phyloP scores from a whole-genome alignment of 139 green algal species.

The Trebouxia sp. region DNA sequence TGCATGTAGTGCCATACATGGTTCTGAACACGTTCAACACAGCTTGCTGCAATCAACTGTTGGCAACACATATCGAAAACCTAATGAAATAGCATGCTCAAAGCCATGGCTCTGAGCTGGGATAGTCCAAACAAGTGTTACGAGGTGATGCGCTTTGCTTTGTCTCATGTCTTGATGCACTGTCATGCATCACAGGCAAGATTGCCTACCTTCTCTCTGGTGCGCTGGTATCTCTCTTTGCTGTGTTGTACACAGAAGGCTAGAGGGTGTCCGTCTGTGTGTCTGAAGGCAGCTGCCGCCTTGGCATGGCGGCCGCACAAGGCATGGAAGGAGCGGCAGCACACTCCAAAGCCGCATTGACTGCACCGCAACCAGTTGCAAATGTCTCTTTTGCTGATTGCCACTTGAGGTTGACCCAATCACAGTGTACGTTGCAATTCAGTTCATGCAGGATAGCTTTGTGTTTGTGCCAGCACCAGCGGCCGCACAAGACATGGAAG shows the following conservation, averaged over 20 bases:
- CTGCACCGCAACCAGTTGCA: slow-evolving; percentile 25
- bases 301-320: slow-evolving; percentile 33
- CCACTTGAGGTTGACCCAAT: too few species aligned
- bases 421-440: too few species aligned
- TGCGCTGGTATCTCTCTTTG: not conserved
- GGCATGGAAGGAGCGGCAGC: slow-evolving; percentile 47
- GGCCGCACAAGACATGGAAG: slow-evolving; percentile 50
- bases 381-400: not conserved
- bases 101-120: too few species aligned
- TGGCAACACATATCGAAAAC: too few species aligned
- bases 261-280: slow-evolving; percentile 40
- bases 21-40: too few species aligned
- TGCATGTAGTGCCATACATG: too few species aligned
- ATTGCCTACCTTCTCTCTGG: slow-evolving; percentile 13
- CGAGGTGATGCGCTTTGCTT: not conserved
- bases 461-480: too few species aligned
- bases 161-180: not conserved
- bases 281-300: not conserved
- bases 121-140: not conserved
- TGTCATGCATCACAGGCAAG: not conserved
- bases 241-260: slow-evolving; percentile 48
- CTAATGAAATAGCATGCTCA: too few species aligned
- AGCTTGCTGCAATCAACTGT: too few species aligned
- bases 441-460: too few species aligned
- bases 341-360: slow-evolving; percentile 44